Conservation (phyloP, 306 rosid species). For the Quercus mongolica region DNA sequence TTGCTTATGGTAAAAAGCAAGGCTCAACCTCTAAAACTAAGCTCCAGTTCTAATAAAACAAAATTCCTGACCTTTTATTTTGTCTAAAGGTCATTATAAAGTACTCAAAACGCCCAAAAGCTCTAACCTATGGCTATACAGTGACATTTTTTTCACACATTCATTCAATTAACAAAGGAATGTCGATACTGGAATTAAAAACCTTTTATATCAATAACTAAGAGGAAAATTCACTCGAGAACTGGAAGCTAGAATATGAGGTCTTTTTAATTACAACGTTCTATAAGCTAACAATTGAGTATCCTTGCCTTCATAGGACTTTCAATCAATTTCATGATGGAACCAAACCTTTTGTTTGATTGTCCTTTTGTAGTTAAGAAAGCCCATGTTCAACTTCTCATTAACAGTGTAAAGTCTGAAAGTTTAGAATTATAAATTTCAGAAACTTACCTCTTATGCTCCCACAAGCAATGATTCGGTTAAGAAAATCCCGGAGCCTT, state of each 20-base stretch:
- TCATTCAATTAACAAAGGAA: not conserved
- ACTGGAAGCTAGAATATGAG: not conserved
- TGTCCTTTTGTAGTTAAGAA: slow-evolving; percentile 6
- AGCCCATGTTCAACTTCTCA: slow-evolving; percentile 2
- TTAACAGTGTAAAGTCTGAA: not conserved
- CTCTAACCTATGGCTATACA: not conserved
- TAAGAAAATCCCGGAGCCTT: slow-evolving; percentile 57
- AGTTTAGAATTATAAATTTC: slow-evolving; percentile 3
- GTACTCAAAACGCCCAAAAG: not conserved
- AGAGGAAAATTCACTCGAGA: not conserved
- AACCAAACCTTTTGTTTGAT: slow-evolving; percentile 4
- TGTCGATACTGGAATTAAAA: not conserved
- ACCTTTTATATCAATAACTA: not conserved
- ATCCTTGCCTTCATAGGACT: slow-evolving; percentile 5
- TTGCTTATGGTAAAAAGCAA: no score
- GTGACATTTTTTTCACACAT: not conserved
- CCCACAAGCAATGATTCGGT: slow-evolving; percentile 50
- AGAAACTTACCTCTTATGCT: slow-evolving; percentile 54
- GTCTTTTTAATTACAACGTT: slow-evolving; percentile 3
- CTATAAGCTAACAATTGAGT: not conserved
- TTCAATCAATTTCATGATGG: not conserved
- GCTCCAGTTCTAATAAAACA: not conserved
- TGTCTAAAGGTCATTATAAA: not conserved
- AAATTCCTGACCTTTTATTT: not conserved
- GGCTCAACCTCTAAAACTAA: no score